phyloP scores from a whole-genome alignment of 2,329 filamentous ascomycete species.

The Sporothrix pseudoabietina region DNA sequence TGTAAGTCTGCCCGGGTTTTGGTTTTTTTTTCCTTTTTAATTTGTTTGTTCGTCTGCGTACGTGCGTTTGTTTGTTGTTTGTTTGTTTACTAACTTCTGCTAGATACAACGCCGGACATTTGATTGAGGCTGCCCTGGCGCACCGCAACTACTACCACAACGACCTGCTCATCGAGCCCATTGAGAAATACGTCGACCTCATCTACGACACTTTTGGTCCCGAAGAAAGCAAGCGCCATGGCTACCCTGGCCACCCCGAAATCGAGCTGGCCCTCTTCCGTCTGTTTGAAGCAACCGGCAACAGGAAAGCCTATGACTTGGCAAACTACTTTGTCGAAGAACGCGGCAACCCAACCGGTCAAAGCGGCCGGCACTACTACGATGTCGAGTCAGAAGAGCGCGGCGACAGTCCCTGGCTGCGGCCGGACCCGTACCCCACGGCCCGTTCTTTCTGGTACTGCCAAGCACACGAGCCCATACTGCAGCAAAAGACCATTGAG shows the following conservation, averaged over 20 bases:
- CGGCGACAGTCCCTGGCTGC: conserved; percentile 10
- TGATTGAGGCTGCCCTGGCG: conserved; percentile 6
- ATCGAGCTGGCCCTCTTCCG: conserved; percentile 7
- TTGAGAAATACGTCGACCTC: conserved; percentile 6
- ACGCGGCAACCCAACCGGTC: not conserved
- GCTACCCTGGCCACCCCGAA: conserved; percentile 14
- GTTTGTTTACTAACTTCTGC: not conserved
- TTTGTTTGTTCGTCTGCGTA: too few species aligned
- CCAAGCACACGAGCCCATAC: conserved; percentile 8
- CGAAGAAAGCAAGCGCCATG: not conserved
- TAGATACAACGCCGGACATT: conserved; percentile 7
- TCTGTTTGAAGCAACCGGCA: not conserved
- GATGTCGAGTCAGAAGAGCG: conserved; percentile 10
- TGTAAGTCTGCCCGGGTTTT: not conserved
- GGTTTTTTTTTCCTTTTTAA: too few species aligned
- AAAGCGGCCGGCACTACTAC: conserved; percentile 16
- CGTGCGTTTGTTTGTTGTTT: not conserved
- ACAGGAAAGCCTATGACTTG: not conserved
- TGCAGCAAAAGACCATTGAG: not conserved
- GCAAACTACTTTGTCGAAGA: not conserved
- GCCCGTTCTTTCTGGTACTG: conserved; percentile 12
- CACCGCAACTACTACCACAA: not conserved
- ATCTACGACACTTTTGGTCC: conserved; percentile 15
- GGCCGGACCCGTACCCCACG: conserved; percentile 2
- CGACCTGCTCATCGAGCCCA: not conserved